Percentiles rank a stretch among this genome's conserved stretches.
phyloP scores from a whole-genome alignment of 768 basidiomycete genomes.

The Boletus eberwhitei region DNA sequence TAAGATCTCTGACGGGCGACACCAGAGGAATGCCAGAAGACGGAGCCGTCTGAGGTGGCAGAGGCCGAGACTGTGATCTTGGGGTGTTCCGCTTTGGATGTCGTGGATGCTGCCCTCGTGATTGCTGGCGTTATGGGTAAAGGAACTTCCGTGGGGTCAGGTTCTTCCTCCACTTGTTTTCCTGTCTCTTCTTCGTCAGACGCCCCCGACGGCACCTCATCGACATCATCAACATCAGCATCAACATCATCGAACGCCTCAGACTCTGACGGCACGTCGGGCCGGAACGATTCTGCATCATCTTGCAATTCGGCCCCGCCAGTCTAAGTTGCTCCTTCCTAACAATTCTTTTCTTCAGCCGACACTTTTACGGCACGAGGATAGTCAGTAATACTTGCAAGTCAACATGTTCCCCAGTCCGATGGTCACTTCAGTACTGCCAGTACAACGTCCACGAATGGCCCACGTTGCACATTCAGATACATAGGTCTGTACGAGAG shows the following conservation, averaged over 20 bases:
- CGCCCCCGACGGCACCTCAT: slow-evolving; percentile 18
- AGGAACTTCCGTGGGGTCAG: slow-evolving; percentile 23
- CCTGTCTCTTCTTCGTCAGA: slow-evolving; percentile 19
- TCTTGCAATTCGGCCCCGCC: slow-evolving; percentile 34
- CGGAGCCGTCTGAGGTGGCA: slow-evolving; percentile 26
- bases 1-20: slow-evolving; percentile 39
- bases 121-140: slow-evolving; percentile 32
- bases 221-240: no score
- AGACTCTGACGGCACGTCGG: slow-evolving; percentile 33
- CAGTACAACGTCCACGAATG: no score
- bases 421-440: no score
- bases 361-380: slow-evolving; percentile 33
- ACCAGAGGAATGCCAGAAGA: slow-evolving; percentile 19
- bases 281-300: slow-evolving; percentile 28
- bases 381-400: no score
- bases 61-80: slow-evolving; percentile 36
- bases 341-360: slow-evolving; percentile 19
- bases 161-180: slow-evolving; percentile 10
- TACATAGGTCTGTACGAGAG: no score
- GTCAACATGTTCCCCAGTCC: no score
- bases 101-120: slow-evolving; percentile 53
- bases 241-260: no score
- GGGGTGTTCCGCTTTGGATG: slow-evolving; percentile 54
- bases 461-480: no score
- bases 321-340: slow-evolving; percentile 7